A percentile compares a stretch with the other conserved stretches of the same genome.
Conservation (phyloP, 768 basidiomycete genomes). For the Trametes cinnabarina region DNA sequence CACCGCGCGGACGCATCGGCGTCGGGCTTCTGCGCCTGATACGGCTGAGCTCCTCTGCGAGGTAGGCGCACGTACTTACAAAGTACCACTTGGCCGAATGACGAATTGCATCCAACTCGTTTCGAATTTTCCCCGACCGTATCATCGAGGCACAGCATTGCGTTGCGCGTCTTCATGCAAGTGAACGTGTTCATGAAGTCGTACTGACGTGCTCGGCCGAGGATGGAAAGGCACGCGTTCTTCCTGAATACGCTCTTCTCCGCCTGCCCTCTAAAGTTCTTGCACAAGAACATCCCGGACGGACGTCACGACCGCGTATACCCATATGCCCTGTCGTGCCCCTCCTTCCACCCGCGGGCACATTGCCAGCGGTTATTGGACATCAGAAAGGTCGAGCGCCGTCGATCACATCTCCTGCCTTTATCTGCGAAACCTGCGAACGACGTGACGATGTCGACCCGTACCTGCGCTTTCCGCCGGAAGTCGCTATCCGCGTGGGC, state of each 20-base stretch:
- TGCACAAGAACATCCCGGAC: not conserved
- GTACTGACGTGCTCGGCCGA: not conserved
- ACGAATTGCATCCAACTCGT: conserved; percentile 2
- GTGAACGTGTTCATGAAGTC: not conserved
- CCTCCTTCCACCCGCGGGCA: not conserved
- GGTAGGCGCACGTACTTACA: too few relatives aligned
- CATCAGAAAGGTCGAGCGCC: not conserved
- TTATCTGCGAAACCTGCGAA: conserved; percentile 4
- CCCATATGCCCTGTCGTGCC: not conserved
- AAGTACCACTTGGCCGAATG: not conserved
- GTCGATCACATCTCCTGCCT: not conserved
- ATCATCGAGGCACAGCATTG: conserved; percentile 3
- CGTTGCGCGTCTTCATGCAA: not conserved
- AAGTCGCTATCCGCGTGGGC: conserved; percentile 8
- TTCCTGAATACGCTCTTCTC: not conserved
- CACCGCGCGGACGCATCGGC: not conserved
- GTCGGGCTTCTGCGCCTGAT: not conserved
- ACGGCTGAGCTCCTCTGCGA: too few relatives aligned
- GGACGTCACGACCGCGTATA: not conserved
- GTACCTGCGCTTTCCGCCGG: conserved; percentile 1
- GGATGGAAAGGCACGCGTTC: not conserved
- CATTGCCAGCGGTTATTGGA: conserved; percentile 1
- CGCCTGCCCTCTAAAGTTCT: not conserved
- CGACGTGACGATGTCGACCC: not conserved
- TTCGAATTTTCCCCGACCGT: conserved; percentile 3